Evolutionary conservation across 1,139 yeast species (phyloP).

Genomic region (Eremothecium sinecaudum): DNA sequence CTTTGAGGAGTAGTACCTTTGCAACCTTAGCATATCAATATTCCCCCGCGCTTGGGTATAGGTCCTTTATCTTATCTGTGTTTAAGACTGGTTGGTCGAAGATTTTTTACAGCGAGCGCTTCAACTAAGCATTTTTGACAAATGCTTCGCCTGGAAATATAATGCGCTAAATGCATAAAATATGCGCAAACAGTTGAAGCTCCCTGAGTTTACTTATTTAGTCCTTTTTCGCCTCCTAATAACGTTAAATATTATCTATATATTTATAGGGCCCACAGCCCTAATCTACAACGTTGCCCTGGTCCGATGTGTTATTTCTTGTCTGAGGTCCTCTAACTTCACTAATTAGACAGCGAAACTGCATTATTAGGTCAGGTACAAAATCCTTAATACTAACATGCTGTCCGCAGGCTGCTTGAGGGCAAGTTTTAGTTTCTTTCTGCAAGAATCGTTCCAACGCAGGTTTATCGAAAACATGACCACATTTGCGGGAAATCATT

Average conservation of each 20-base stretch:
- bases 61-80: too few species aligned
- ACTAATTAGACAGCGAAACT: constrained; percentile 21
- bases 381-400: constrained; percentile 20
- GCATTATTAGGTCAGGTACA: constrained; percentile 24
- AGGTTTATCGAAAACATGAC: constrained; percentile 50
- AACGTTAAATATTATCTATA: too few species aligned
- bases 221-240: too few species aligned
- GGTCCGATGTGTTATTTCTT: constrained; percentile 2
- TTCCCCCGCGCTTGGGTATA: too few species aligned
- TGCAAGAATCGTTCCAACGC: constrained; percentile 32
- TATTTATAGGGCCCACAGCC: too few species aligned
- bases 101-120: too few species aligned
- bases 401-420: constrained; percentile 28
- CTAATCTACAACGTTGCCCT: neutral
- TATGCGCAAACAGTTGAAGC: too few species aligned
- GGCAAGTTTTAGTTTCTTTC: constrained; percentile 20
- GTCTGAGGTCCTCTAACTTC: constrained; percentile 6
- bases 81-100: too few species aligned
- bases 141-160: too few species aligned
- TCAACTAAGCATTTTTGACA: too few species aligned
- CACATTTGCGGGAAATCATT: constrained; percentile 43
- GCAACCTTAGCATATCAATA: neutral
- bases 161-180: too few species aligned
- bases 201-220: too few species aligned
- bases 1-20: neutral